Conservation (phyloP, 768 basidiomycete genomes). For the Suillus brevipes region DNA sequence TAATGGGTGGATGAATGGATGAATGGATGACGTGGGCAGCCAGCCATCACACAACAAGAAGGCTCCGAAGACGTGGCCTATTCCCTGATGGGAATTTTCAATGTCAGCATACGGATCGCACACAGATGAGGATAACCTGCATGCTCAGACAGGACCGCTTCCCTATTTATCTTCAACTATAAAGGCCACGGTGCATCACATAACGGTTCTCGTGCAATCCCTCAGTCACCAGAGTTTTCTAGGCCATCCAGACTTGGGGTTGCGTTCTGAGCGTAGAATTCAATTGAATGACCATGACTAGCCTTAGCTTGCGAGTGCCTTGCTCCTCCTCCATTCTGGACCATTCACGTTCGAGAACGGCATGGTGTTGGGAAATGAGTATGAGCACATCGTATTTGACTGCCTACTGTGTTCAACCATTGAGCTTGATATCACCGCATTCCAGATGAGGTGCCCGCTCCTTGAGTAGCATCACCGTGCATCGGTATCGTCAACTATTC, state of each 20-base stretch:
- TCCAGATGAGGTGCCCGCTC: not conserved
- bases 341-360: not conserved
- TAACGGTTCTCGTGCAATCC: not conserved
- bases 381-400: not conserved
- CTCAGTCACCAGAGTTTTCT: not conserved
- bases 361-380: not conserved
- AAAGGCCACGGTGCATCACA: not conserved
- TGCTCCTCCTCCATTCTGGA: not conserved
- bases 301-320: not conserved
- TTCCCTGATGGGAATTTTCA: not conserved
- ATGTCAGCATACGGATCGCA: slow-evolving; percentile 1
- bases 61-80: not conserved
- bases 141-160: slow-evolving; percentile 20
- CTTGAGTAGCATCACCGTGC: not conserved
- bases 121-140: slow-evolving; percentile 30
- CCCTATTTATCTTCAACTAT: not conserved
- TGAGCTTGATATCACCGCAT: not conserved
- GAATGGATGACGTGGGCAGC: slow-evolving; percentile 10
- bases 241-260: not conserved
- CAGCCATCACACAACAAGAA: not conserved
- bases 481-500: not conserved
- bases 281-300: not conserved
- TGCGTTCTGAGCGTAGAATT: not conserved
- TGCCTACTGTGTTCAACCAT: not conserved
- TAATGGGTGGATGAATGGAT: not conserved